These are phyloP conservation scores for Anthracocystis panici-leucophaei DNA, from an alignment of 1,284 basidiomycete genomes.

Conservation along the genomic window DNA sequence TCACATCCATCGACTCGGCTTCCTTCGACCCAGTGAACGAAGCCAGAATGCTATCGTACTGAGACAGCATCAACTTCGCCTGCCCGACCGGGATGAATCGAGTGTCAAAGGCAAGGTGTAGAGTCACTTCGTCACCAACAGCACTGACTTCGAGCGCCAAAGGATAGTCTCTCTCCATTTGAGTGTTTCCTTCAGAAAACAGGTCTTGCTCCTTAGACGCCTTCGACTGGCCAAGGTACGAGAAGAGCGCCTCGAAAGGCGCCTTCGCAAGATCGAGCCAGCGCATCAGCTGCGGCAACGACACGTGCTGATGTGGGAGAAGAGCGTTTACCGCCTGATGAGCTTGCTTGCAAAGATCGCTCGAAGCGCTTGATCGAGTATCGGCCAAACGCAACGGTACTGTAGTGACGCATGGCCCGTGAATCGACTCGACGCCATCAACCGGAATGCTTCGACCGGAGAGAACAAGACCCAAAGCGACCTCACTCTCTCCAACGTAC, in stretches of 20 bases:
- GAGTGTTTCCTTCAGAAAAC: conserved; percentile 25
- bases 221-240: conserved; percentile 41
- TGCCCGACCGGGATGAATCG: conserved; percentile 42
- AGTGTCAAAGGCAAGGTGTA: conserved; percentile 50
- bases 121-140: conserved; percentile 26
- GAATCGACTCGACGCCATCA: conserved; percentile 45
- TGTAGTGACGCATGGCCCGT: conserved; percentile 64
- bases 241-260: conserved; percentile 62
- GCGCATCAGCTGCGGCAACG: conserved; percentile 55
- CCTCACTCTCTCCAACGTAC: conserved; percentile 57
- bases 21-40: not conserved
- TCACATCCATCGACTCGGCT: not conserved
- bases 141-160: conserved; percentile 59
- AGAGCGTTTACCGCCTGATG: conserved; percentile 37
- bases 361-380: not conserved
- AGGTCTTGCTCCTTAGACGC: not conserved
- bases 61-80: conserved; percentile 48
- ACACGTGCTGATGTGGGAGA: conserved; percentile 56
- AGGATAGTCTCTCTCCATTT: conserved; percentile 59
- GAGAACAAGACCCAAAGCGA: conserved; percentile 61
- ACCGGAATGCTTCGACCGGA: conserved; percentile 53
- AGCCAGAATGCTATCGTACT: conserved; percentile 42
- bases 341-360: conserved; percentile 17
- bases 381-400: conserved; percentile 55
- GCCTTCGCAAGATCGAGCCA: conserved; percentile 35